phyloP scores from a whole-genome alignment of 176 grass and related monocot species.

The Oryza meridionalis region DNA sequence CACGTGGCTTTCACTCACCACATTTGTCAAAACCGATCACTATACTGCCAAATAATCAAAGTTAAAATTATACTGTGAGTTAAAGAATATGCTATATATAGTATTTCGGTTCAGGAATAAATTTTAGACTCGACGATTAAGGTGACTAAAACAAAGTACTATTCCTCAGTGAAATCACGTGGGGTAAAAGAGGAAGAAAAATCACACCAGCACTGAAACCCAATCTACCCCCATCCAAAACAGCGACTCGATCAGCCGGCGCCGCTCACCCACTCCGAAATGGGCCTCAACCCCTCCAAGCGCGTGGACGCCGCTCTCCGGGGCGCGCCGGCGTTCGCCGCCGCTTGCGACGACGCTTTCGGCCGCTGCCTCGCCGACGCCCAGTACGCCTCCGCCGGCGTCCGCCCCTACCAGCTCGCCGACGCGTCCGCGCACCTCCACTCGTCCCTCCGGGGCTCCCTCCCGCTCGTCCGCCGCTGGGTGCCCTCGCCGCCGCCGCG shows the following conservation, averaged over 20 bases:
- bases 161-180: too few relatives aligned
- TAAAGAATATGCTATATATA: too few relatives aligned
- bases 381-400: constrained; percentile 52
- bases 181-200: background rate
- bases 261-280: constrained; percentile 12
- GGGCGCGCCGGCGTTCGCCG: constrained; percentile 55
- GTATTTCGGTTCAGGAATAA: too few relatives aligned
- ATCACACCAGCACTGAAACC: background rate
- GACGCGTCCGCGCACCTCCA: constrained; percentile 58
- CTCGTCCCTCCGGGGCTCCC: constrained; percentile 28
- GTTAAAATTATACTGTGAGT: too few relatives aligned
- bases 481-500: constrained; percentile 43
- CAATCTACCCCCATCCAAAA: background rate
- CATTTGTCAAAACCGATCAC: too few relatives aligned
- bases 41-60: too few relatives aligned
- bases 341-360: constrained; percentile 62
- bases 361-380: constrained; percentile 52
- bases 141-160: too few relatives aligned
- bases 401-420: constrained; percentile 68
- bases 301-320: constrained; percentile 58
- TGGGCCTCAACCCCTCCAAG: constrained; percentile 79
- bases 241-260: background rate
- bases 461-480: constrained; percentile 61
- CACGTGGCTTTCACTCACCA: too few relatives aligned
- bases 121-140: too few relatives aligned